phyloP scores from a whole-genome alignment of 805 yeast species.

The Spathaspora gorwiae region DNA sequence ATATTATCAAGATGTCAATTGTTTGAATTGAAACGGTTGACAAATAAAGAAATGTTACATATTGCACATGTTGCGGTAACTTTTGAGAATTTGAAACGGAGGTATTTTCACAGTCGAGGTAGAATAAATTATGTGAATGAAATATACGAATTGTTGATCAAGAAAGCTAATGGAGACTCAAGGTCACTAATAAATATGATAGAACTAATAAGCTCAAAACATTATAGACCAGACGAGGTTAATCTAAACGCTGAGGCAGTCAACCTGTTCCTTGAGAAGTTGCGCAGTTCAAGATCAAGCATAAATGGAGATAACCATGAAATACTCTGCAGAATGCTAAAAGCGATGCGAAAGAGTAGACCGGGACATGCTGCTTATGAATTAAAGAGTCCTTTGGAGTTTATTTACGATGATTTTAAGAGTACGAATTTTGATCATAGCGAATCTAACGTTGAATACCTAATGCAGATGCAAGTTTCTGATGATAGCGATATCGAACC shows the following conservation, averaged over 20 bases:
- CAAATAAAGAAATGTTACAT: conserved; percentile 42
- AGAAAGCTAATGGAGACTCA: conserved; percentile 26
- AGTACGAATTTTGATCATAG: conserved; percentile 1
- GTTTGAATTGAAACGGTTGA: conserved; percentile 59
- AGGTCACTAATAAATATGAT: conserved; percentile 29
- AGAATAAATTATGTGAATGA: conserved; percentile 12
- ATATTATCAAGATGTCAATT: conserved; percentile 80
- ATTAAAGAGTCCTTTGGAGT: conserved; percentile 1
- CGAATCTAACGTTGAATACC: conserved; percentile 10
- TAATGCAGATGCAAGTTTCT: conserved; percentile 25
- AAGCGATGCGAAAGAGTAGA: neutral
- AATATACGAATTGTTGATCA: conserved; percentile 13
- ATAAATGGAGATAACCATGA: conserved; percentile 3
- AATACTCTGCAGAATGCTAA: conserved; percentile 1
- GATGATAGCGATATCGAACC: conserved; percentile 23
- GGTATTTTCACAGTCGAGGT: neutral
- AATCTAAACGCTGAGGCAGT: conserved; percentile 6
- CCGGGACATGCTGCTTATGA: neutral
- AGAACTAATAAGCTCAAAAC: conserved; percentile 23
- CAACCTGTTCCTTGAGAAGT: conserved; percentile 5
- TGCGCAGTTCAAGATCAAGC: conserved; percentile 13
- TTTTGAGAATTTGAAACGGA: conserved; percentile 18
- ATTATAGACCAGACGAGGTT: neutral
- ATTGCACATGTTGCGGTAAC: conserved; percentile 58
- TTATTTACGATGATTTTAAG: conserved; percentile 14